Percentiles rank a stretch among this genome's conserved stretches.
Evolutionary conservation across 495 filamentous ascomycete species (phyloP).

Genomic region (Aspergillus diversus): DNA sequence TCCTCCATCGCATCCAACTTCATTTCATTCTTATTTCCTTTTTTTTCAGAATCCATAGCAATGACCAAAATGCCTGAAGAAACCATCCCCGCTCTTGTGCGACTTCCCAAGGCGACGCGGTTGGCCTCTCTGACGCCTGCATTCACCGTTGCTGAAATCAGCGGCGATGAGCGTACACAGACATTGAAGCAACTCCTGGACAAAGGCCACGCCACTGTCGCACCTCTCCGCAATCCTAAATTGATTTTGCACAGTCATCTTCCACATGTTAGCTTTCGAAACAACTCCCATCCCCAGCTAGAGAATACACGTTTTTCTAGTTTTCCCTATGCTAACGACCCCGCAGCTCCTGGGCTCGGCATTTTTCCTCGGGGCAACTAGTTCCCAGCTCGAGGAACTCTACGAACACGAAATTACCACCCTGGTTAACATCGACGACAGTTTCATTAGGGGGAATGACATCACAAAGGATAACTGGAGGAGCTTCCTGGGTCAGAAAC

Average conservation of each 20-base stretch:
- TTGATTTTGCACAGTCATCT: constrained; percentile 20
- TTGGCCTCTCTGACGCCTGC: background rate
- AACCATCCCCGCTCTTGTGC: background rate
- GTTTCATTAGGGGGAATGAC: constrained; percentile 60
- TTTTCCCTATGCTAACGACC: background rate
- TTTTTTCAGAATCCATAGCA: too few species aligned
- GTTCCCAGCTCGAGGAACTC: constrained; percentile 62
- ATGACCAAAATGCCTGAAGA: background rate
- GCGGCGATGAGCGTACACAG: constrained; percentile 5
- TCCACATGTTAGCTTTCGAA: constrained; percentile 6
- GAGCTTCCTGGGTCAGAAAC: constrained; percentile 65
- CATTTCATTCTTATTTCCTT: too few species aligned
- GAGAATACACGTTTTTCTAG: background rate
- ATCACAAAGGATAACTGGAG: constrained; percentile 71
- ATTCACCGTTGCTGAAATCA: background rate
- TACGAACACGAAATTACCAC: constrained; percentile 66
- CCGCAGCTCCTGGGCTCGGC: constrained; percentile 63
- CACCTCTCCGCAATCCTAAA: constrained; percentile 12
- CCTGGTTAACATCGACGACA: constrained; percentile 62
- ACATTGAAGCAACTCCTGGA: constrained; percentile 1
- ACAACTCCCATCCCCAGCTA: too few species aligned
- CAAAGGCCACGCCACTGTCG: constrained; percentile 9
- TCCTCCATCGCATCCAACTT: too few species aligned
- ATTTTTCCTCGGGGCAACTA: constrained; percentile 68
- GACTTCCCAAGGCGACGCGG: background rate